Conservation (phyloP, 2,329 filamentous ascomycete genomes). For the Verticillium klebahnii region DNA sequence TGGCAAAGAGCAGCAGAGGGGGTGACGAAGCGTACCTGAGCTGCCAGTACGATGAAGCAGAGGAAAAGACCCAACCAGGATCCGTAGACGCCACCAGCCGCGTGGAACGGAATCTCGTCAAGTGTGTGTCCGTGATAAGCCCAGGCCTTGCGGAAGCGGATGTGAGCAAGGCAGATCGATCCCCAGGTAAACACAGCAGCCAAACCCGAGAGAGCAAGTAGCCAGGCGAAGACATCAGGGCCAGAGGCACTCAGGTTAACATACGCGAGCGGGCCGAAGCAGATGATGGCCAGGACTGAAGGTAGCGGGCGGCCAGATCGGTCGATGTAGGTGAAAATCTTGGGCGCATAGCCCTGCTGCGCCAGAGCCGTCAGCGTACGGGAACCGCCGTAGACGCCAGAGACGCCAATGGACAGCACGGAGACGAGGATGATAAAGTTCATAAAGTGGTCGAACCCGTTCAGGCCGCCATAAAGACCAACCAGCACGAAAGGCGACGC, state of each 20-base stretch:
- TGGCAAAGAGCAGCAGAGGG: background rate
- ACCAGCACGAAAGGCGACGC: conserved; percentile 55
- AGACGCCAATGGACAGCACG: conserved; percentile 55
- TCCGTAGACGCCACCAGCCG: conserved; percentile 56
- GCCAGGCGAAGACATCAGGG: conserved; percentile 57
- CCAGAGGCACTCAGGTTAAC: conserved; percentile 39
- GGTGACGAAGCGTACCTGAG: conserved; percentile 32
- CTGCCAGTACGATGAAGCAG: conserved; percentile 50
- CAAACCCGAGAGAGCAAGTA: conserved; percentile 60
- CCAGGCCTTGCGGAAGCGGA: conserved; percentile 66
- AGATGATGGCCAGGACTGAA: conserved; percentile 41
- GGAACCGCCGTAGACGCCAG: conserved; percentile 54
- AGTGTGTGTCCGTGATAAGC: conserved; percentile 54
- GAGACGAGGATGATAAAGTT: conserved; percentile 56
- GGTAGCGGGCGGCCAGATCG: conserved; percentile 50
- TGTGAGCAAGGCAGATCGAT: conserved; percentile 63
- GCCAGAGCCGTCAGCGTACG: conserved; percentile 55
- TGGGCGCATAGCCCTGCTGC: conserved; percentile 55
- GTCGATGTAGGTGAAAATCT: conserved; percentile 53
- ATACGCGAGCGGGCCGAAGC: conserved; percentile 47
- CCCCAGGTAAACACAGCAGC: conserved; percentile 66
- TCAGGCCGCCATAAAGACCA: conserved; percentile 39
- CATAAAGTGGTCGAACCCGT: conserved; percentile 41
- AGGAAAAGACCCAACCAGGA: conserved; percentile 60
- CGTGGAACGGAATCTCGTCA: conserved; percentile 63